Percentiles rank a stretch among this genome's conserved stretches.
Evolutionary conservation across 768 basidiomycete species (phyloP).

Genomic region (Mycena kentingensis): DNA sequence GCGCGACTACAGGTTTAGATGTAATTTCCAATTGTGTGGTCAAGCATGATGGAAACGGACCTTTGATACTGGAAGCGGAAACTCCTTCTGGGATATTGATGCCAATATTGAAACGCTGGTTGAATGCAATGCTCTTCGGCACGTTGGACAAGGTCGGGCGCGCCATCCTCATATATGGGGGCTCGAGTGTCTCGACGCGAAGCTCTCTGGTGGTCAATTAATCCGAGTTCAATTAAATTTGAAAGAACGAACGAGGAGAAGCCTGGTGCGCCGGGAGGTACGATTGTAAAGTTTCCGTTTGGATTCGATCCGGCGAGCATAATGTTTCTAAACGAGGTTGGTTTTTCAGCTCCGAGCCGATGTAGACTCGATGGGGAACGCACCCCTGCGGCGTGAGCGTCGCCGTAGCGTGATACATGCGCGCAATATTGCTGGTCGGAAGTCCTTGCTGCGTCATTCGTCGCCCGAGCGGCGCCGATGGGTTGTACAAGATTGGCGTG

Average conservation of each 20-base stretch:
- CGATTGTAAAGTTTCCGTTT: constrained; percentile 27
- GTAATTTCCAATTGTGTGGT: not conserved
- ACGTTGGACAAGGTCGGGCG: constrained; percentile 28
- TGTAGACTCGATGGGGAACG: constrained; percentile 15
- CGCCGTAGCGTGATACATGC: constrained; percentile 37
- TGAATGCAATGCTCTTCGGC: constrained; percentile 31
- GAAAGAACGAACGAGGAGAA: constrained; percentile 18
- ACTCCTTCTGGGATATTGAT: constrained; percentile 30
- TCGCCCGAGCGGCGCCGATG: constrained; percentile 34
- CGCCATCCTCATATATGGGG: constrained; percentile 31
- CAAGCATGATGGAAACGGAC: not conserved
- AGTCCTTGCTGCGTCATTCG: constrained; percentile 38
- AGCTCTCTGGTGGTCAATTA: constrained; percentile 27
- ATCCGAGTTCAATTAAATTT: not conserved
- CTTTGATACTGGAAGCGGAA: constrained; percentile 6
- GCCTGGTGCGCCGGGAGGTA: constrained; percentile 16
- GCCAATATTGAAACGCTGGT: constrained; percentile 33
- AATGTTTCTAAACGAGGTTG: constrained; percentile 10
- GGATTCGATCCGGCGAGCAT: constrained; percentile 33
- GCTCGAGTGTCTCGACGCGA: constrained; percentile 33
- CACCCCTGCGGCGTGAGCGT: constrained; percentile 33
- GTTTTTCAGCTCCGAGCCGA: constrained; percentile 35
- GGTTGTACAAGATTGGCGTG: constrained; percentile 44
- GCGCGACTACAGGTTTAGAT: constrained; percentile 24
- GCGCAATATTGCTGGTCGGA: constrained; percentile 30